A percentile compares a stretch with the other conserved stretches of the same genome.
Evolutionary conservation across 495 filamentous ascomycete species (phyloP).

Genomic region (Parachaetomium inaequale): DNA sequence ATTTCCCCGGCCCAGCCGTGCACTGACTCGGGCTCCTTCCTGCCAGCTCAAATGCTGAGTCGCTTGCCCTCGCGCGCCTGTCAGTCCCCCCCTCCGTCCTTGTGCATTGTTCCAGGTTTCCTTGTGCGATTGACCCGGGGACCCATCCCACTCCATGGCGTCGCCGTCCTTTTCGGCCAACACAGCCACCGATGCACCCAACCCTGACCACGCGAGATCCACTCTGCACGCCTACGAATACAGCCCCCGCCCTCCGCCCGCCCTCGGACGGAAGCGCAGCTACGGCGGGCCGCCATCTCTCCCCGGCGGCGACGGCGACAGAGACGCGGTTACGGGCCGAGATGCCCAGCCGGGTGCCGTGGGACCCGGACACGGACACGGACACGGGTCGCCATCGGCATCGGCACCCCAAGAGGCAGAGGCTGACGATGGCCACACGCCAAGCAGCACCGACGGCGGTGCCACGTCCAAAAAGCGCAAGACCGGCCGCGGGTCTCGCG

Average conservation of each 20-base stretch:
- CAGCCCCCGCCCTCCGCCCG: not conserved
- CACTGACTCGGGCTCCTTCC: not conserved
- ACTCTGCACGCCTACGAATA: not conserved
- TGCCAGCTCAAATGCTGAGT: not conserved
- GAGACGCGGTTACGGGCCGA: not conserved
- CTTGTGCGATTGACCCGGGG: not conserved
- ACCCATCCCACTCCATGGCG: constrained; percentile 3
- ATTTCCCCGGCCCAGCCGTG: not conserved
- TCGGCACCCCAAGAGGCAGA: not conserved
- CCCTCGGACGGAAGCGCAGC: not conserved
- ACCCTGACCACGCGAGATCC: not conserved
- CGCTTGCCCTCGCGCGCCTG: not conserved
- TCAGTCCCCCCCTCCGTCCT: too few species aligned
- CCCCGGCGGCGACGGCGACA: not conserved
- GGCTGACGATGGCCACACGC: not conserved
- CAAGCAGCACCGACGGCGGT: constrained; percentile 6
- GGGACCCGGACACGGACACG: not conserved
- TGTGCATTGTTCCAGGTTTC: not conserved
- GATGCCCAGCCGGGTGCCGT: not conserved
- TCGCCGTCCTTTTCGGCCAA: not conserved
- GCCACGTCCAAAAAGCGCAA: constrained; percentile 34
- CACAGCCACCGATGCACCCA: not conserved
- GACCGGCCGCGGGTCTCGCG: constrained; percentile 45
- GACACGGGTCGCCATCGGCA: not conserved
- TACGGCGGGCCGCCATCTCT: not conserved